Conservation (phyloP, 2,329 filamentous ascomycete species). For the Penicillium sp. region DNA sequence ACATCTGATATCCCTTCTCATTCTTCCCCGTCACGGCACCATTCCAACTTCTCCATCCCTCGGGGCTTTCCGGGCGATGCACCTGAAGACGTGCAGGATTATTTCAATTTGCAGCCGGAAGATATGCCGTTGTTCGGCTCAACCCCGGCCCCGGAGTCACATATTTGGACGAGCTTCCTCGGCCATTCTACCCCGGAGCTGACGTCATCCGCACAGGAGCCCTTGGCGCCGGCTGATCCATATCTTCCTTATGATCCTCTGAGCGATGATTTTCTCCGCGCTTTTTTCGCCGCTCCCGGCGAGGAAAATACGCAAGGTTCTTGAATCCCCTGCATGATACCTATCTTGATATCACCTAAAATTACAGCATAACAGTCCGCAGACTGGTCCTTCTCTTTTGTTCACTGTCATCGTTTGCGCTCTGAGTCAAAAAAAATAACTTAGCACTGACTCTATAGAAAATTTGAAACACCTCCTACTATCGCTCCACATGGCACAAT, state of each 20-base stretch:
- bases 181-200: background rate
- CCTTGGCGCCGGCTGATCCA: background rate
- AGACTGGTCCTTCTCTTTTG: background rate
- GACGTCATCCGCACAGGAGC: background rate
- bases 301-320: background rate
- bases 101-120: background rate
- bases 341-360: too few species aligned
- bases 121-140: background rate
- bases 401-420: background rate
- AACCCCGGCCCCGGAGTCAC: background rate
- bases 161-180: background rate
- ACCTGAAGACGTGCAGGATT: background rate
- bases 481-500: background rate
- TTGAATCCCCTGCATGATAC: background rate
- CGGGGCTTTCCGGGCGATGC: background rate
- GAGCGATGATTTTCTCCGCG: background rate
- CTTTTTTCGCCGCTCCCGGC: background rate
- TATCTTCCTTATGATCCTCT: slow-evolving; percentile 1
- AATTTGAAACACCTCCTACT: background rate
- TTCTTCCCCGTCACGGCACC: background rate
- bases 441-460: background rate
- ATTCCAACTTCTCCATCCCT: background rate
- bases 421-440: background rate
- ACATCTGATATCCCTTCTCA: slow-evolving; percentile 1
- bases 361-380: background rate